A percentile compares a stretch with the other conserved stretches of the same genome.
phyloP scores from a whole-genome alignment of 805 yeast species.

The Barnettozyma siamensis region DNA sequence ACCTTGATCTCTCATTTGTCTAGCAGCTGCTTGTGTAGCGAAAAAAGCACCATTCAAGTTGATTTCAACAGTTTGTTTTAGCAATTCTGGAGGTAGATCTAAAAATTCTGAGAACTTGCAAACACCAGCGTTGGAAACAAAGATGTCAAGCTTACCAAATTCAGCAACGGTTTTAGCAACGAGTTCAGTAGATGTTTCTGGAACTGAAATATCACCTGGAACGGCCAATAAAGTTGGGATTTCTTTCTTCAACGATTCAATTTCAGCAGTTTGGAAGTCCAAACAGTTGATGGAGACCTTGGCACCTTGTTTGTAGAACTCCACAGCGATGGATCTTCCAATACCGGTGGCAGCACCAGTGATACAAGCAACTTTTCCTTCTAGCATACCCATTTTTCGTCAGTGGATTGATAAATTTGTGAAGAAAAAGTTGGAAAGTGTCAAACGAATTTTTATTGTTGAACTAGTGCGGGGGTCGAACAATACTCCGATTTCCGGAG shows the following conservation, averaged over 20 bases:
- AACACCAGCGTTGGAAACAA: slow-evolving; percentile 44
- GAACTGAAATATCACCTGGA: slow-evolving; percentile 40
- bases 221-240: slow-evolving; percentile 28
- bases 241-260: slow-evolving; percentile 15
- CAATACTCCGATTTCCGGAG: neutral
- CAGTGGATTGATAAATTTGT: no score
- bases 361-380: slow-evolving; percentile 34
- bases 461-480: neutral
- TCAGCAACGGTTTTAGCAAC: slow-evolving; percentile 28
- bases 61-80: slow-evolving; percentile 31
- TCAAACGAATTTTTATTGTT: neutral
- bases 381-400: slow-evolving; percentile 16
- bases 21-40: slow-evolving; percentile 42
- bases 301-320: slow-evolving; percentile 38
- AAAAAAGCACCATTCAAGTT: slow-evolving; percentile 40
- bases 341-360: slow-evolving; percentile 45
- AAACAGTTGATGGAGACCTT: slow-evolving; percentile 34
- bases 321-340: slow-evolving; percentile 39
- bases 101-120: slow-evolving; percentile 37
- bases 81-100: slow-evolving; percentile 34
- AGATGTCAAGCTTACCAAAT: slow-evolving; percentile 36
- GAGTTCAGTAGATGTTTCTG: slow-evolving; percentile 31
- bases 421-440: no score
- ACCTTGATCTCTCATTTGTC: slow-evolving; percentile 39
- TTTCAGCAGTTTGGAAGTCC: slow-evolving; percentile 14